Base-by-base conservation (phyloP, 495 filamentous ascomycete genomes). In the Aspergillus conjunctus region DNA sequence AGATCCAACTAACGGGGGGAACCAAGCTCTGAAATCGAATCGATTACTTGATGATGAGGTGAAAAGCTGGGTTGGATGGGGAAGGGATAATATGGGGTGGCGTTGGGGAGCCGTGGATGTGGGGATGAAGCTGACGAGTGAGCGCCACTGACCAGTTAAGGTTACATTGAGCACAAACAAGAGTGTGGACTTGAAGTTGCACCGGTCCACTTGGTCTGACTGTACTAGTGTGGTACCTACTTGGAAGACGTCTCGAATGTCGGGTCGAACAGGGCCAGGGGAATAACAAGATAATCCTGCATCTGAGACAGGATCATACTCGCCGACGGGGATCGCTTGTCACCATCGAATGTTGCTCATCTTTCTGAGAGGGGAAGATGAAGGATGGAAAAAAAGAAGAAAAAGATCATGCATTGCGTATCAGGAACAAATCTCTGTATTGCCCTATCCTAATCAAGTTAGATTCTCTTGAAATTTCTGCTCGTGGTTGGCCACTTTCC, bases 401-500 rank as follows among this genome's bases (percentile, higher is more conserved):
- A 41, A 41, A 41, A 7, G 37, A 41, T 11, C 37, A 41, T 41
- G 37, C 37, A 41, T 5, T 41, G 8, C 4, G 5, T 2, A 2
- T 5, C 26, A 26, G 26, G 26, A 26, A 26, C 26, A 26, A 26
- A 26, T 5, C 26, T 26, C 37, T 41, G 37, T 41, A 41, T 41
- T 41, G 37, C 12, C 6, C 9, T n/a, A 41, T 41, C 37, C 15
- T 4, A n/a, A 41, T 4, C 5, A 41, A n/a, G 37, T 14, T 41
- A 41, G 9, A 9, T n/a, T n/a, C 0, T 21, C 22, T 44, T 12
- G 7, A n/a, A 4, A 32, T 49, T 15, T 39, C 2, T 12, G 22
- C 62, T 63, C 60, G 60, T 61, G 66, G 60, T 68, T 63, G 66
- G 66, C 33, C 26, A 45, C 53, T 41, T 54, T 37, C 54, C 66